Evolutionary conservation across 805 yeast species (phyloP), one percentile per base, ranked within the genome.

Genomic region (Isabelozyma heimii): DNA sequence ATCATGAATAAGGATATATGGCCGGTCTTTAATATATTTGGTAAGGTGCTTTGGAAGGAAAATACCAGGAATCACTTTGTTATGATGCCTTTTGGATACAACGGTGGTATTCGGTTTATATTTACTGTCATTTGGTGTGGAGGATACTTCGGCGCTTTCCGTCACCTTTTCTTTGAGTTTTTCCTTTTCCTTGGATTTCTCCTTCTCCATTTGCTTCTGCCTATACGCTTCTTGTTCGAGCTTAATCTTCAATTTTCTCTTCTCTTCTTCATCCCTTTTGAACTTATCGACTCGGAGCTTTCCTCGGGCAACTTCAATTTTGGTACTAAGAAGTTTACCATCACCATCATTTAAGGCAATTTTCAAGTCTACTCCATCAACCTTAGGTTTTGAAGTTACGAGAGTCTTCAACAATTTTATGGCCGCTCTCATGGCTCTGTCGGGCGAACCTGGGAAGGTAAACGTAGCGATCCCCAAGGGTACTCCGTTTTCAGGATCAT

Each of bases 401-500:
- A 70, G 57, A 6, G 56, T 59, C 14, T 54, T 50, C 8, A 72
- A 58, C 16, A 73, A 60, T 42, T 56, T 57, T 37, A 65, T 67
- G 16, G 77, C 77, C 15, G 65, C 54, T 40, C 61, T 58, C 65
- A 63, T 64, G 4, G 82, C 70, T 49, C 77, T 79, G 15, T 76
- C 82, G 13, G 72, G 60, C 16, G 66, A 60, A 2, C 89, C 89
- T 49, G 76, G 84, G 65, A 78, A 91, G 50, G 78, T 73, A 46
- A 89, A 71, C 16, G 80, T 68, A 45, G 85, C 85, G 17, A 90
- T 71, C 8, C 96, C 94, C 39, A 91, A 65, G 0, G 96, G 91
- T 15, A 84, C 86, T 2, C 91, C 96, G 41, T 88, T 83, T 17
- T 75, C 72, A 0, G 92, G 89, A 59, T 91, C 94, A 48, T 77